Evolutionary conservation across 78 protist species (phyloP).

Genomic region (Dictyostelium brefeldianum): DNA sequence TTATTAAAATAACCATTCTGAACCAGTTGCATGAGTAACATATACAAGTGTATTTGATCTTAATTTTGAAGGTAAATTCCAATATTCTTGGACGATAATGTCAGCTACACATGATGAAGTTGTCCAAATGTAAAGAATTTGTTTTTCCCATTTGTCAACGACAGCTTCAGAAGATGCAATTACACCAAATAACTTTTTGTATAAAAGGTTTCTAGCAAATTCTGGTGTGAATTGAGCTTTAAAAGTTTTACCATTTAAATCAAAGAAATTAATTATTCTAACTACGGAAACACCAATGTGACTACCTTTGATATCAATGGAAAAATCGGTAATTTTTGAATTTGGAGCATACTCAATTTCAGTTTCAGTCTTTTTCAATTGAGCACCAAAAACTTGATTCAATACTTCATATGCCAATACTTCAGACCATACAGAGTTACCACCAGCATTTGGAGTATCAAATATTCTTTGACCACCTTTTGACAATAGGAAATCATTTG

Average conservation of each 20-base stretch:
- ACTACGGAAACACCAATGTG: constrained; percentile 81
- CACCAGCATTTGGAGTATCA: constrained; percentile 89
- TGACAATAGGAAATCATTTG: constrained; percentile 56
- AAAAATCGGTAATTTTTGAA: constrained; percentile 85
- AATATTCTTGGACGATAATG: constrained; percentile 56
- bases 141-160: constrained; percentile 85
- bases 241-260: constrained; percentile 56
- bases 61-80: constrained; percentile 60
- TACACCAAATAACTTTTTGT: constrained; percentile 85
- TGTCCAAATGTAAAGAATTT: constrained; percentile 84
- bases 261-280: constrained; percentile 82
- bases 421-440: constrained; percentile 86
- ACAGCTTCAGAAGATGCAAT: constrained; percentile 53
- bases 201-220: constrained; percentile 68
- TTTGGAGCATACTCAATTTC: constrained; percentile 78
- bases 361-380: constrained; percentile 73
- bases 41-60: constrained; percentile 70
- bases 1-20: constrained; percentile 58
- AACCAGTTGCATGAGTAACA: constrained; percentile 58
- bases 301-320: constrained; percentile 51
- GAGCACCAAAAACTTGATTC: constrained; percentile 47
- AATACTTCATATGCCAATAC: constrained; percentile 80
- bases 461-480: constrained; percentile 63
- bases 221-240: constrained; percentile 65
- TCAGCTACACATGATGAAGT: constrained; percentile 51